phyloP scores from a whole-genome alignment of 2,329 filamentous ascomycete genomes.

The Penicillium sp. region DNA sequence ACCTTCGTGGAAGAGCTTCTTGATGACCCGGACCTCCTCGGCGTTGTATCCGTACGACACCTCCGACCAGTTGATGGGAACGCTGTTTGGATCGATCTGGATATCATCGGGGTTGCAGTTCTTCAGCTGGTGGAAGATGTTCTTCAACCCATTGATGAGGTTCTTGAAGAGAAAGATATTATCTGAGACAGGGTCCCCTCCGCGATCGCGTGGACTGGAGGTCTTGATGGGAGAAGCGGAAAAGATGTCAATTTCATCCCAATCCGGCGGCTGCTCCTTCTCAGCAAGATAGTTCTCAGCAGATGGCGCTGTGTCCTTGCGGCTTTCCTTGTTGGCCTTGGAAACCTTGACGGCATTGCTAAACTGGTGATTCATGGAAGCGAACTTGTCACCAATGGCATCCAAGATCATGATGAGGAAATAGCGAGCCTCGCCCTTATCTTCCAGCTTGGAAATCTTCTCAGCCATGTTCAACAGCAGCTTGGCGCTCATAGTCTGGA shows the following conservation, averaged over 20 bases:
- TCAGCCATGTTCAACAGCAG: constrained; percentile 96
- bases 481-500: constrained; percentile 99
- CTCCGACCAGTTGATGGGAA: constrained; percentile 87
- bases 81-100: constrained; percentile 69
- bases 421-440: constrained; percentile 90
- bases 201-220: constrained; percentile 81
- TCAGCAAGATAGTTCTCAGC: constrained; percentile 81
- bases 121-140: constrained; percentile 90
- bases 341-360: constrained; percentile 92
- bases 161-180: constrained; percentile 99
- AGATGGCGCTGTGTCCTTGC: constrained; percentile 60
- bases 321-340: constrained; percentile 73
- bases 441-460: constrained; percentile 87
- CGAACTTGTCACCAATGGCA: constrained; percentile 97
- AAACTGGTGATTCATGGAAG: constrained; percentile 95
- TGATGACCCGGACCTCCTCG: constrained; percentile 92
- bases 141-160: constrained; percentile 90
- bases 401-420: constrained; percentile 97
- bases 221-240: constrained; percentile 94
- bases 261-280: constrained; percentile 74
- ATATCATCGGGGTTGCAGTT: constrained; percentile 71
- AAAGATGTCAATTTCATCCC: constrained; percentile 98
- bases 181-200: constrained; percentile 84
- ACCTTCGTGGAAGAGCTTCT: constrained; percentile 95
- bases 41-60: constrained; percentile 95